Evolutionary conservation across 768 basidiomycete species (phyloP).

Genomic region (Leccinellum luteum): DNA sequence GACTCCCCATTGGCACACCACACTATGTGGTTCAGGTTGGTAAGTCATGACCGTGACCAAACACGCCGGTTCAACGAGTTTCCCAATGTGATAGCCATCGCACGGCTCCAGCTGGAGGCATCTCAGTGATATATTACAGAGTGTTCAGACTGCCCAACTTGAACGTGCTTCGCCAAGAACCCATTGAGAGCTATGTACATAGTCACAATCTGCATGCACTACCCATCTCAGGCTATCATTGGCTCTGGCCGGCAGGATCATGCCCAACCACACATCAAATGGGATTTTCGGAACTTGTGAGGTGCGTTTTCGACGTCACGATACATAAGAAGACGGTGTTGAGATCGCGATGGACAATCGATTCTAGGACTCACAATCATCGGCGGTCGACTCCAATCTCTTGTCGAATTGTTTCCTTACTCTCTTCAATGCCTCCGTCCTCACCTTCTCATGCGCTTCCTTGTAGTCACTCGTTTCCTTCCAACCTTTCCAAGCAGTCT

Average conservation of each 20-base stretch:
- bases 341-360: not conserved
- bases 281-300: not conserved
- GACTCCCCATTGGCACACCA: not conserved
- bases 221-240: not conserved
- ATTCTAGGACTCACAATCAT: not conserved
- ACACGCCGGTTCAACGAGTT: not conserved
- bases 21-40: not conserved
- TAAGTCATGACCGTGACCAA: not conserved
- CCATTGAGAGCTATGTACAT: too few species aligned
- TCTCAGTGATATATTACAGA: not conserved
- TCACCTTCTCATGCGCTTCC: conserved; percentile 14
- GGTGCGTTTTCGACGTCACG: not conserved
- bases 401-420: conserved; percentile 10
- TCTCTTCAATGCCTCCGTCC: conserved; percentile 3
- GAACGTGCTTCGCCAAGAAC: not conserved
- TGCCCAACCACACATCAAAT: not conserved
- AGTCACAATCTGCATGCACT: not conserved
- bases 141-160: not conserved
- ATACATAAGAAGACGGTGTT: not conserved
- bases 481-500: conserved; percentile 44
- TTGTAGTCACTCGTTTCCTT: conserved; percentile 23
- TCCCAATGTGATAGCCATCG: not conserved
- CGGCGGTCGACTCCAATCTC: not conserved
- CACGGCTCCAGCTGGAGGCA: not conserved
- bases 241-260: not conserved